Evolutionary conservation across 305 asterid species (phyloP).

Genomic region (Fraxinus angustifolia): DNA sequence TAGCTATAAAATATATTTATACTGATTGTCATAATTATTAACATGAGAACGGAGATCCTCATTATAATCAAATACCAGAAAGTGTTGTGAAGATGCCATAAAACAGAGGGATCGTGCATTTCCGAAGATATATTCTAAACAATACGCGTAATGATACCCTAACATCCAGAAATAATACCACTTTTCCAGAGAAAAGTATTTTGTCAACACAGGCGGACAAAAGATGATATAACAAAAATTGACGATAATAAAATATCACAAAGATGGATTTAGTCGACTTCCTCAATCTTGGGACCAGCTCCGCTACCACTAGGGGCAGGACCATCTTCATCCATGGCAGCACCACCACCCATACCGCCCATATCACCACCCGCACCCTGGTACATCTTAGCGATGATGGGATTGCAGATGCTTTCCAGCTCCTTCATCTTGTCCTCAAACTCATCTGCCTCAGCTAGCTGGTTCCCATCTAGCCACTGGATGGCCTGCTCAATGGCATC

Average conservation of each 20-base stretch:
- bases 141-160: neutral
- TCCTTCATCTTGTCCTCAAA: constrained; percentile 55
- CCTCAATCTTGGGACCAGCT: neutral
- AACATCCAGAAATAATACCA: neutral
- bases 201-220: too few species aligned
- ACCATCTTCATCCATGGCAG: neutral
- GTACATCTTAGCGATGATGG: neutral
- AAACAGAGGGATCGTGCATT: too few species aligned
- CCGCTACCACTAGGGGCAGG: neutral
- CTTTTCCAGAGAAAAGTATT: neutral
- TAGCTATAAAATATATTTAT: neutral
- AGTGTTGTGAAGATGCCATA: neutral
- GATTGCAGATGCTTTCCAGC: neutral
- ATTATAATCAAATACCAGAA: too few species aligned
- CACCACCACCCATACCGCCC: neutral
- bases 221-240: too few species aligned
- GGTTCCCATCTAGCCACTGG: neutral
- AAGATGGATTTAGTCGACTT: neutral
- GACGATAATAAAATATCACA: neutral
- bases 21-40: neutral
- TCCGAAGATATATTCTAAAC: neutral
- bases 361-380: constrained; percentile 37
- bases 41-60: neutral
- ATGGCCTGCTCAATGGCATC: neutral
- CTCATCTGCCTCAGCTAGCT: neutral